A percentile compares a stretch with the other conserved stretches of the same genome.
These are phyloP conservation scores for Dioszegia aurantiaca DNA, from an alignment of 768 basidiomycete species.

Conservation along the genomic window DNA sequence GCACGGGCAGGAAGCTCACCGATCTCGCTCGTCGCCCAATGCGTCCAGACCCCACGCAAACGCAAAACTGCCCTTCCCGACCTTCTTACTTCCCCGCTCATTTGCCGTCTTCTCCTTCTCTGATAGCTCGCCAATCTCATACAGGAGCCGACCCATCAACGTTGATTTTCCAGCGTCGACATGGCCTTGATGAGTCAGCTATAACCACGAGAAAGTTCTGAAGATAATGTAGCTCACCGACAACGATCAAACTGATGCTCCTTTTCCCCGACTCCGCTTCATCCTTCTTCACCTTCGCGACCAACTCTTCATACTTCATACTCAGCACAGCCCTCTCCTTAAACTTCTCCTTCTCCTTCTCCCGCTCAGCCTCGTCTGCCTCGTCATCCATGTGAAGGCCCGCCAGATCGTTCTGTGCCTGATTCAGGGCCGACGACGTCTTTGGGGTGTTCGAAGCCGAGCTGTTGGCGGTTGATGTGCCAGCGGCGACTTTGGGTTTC, in stretches of 20 bases:
- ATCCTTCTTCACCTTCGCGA: slow-evolving; percentile 70
- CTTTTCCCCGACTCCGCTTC: slow-evolving; percentile 60
- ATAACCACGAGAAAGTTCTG: neutral
- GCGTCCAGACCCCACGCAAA: slow-evolving; percentile 99
- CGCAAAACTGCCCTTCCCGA: slow-evolving; percentile 91
- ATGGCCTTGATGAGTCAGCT: slow-evolving; percentile 63
- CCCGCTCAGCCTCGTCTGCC: slow-evolving; percentile 55
- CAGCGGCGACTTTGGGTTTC: slow-evolving; percentile 1
- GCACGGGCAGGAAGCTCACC: slow-evolving; percentile 58
- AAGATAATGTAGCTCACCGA: slow-evolving; percentile 67
- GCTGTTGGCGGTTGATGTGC: neutral
- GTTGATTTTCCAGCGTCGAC: slow-evolving; percentile 99
- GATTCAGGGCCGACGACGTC: slow-evolving; percentile 18
- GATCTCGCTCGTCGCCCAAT: slow-evolving; percentile 82
- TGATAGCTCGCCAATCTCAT: slow-evolving; percentile 82
- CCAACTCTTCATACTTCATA: slow-evolving; percentile 72
- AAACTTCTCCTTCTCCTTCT: slow-evolving; percentile 39
- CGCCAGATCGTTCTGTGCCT: slow-evolving; percentile 66
- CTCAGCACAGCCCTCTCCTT: slow-evolving; percentile 60
- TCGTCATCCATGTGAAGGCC: slow-evolving; percentile 65
- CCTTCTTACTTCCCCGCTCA: slow-evolving; percentile 81
- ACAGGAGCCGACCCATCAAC: slow-evolving; percentile 87
- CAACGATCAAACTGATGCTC: slow-evolving; percentile 80
- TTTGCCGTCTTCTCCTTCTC: slow-evolving; percentile 80
- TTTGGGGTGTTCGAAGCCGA: slow-evolving; percentile 25